Evolutionary conservation across 768 basidiomycete genomes (phyloP).

Genomic region (Hysterangium stoloniferum): DNA sequence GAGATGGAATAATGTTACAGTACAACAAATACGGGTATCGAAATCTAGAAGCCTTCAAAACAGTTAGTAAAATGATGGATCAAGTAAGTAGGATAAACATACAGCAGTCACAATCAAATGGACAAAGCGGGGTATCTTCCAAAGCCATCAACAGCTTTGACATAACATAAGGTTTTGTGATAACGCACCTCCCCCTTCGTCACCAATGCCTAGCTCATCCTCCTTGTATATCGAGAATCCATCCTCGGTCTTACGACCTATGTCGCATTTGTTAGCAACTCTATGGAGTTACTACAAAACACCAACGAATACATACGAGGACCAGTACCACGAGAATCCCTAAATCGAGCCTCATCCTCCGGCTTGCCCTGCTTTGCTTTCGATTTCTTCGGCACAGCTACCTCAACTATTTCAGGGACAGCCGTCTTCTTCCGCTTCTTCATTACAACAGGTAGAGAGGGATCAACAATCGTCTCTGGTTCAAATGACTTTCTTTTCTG

Average conservation of each 20-base stretch:
- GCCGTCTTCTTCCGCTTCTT: conserved; percentile 28
- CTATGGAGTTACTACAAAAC: neutral
- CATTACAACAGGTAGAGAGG: conserved; percentile 34
- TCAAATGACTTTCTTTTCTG: conserved; percentile 23
- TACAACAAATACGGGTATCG: neutral
- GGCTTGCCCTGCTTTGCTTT: neutral
- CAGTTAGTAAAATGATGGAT: neutral
- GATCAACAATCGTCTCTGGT: conserved; percentile 61
- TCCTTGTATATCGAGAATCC: conserved; percentile 77
- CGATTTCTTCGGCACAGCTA: neutral
- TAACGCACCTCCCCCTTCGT: conserved; percentile 62
- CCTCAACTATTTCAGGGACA: neutral
- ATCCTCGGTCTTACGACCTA: conserved; percentile 74
- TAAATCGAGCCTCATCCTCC: conserved; percentile 44
- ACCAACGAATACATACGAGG: conserved; percentile 45
- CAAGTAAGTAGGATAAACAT: conserved; percentile 25
- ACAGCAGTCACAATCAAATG: conserved; percentile 89
- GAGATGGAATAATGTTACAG: neutral
- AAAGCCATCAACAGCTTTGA: conserved; percentile 6
- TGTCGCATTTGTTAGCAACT: conserved; percentile 13
- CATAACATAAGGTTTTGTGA: conserved; percentile 10
- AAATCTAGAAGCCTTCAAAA: neutral
- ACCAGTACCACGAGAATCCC: conserved; percentile 67
- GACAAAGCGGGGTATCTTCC: conserved; percentile 73
- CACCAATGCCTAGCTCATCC: conserved; percentile 66